A percentile compares a stretch with the other conserved stretches of the same genome.
phyloP scores from a whole-genome alignment of 768 basidiomycete genomes.

The Amanita jacksonii region DNA sequence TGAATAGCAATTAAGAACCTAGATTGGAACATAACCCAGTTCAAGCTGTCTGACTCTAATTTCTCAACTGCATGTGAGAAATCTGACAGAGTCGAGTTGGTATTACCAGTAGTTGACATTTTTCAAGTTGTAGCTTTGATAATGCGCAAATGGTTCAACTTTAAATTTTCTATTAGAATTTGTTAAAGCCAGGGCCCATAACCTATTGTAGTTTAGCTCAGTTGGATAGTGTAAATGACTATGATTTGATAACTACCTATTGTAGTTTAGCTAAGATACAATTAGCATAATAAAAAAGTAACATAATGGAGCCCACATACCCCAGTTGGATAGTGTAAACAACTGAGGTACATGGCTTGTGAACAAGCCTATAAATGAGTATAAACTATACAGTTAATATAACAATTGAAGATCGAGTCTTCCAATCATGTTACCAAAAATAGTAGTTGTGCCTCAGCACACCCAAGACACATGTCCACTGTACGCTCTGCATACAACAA shows the following conservation, averaged over 20 bases:
- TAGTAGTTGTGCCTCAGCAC: too few species aligned
- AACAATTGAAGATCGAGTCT: conserved; percentile 1
- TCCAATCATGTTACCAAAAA: conserved; percentile 1
- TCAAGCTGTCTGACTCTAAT: conserved; percentile 9
- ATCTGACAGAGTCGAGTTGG: background rate
- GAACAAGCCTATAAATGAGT: background rate
- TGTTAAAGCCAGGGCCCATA: too few species aligned
- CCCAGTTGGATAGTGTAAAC: background rate
- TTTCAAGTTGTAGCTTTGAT: conserved; percentile 1
- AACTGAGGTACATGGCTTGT: background rate
- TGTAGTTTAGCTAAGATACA: too few species aligned
- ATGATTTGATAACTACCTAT: background rate
- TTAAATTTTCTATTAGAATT: conserved; percentile 1
- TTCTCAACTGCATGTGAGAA: conserved; percentile 11
- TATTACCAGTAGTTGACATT: conserved; percentile 1
- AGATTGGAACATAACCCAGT: conserved; percentile 10
- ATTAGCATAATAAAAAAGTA: conserved; percentile 1
- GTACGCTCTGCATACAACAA: too few species aligned
- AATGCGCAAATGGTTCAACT: background rate
- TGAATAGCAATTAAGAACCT: conserved; percentile 9
- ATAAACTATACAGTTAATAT: conserved; percentile 2
- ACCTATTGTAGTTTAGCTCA: too few species aligned
- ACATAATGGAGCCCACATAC: conserved; percentile 1
- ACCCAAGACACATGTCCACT: too few species aligned
- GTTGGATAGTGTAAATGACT: too few species aligned